These are phyloP conservation scores for Beauveria bassiana DNA, from an alignment of 2,329 filamentous ascomycete species.

Conservation along the genomic window DNA sequence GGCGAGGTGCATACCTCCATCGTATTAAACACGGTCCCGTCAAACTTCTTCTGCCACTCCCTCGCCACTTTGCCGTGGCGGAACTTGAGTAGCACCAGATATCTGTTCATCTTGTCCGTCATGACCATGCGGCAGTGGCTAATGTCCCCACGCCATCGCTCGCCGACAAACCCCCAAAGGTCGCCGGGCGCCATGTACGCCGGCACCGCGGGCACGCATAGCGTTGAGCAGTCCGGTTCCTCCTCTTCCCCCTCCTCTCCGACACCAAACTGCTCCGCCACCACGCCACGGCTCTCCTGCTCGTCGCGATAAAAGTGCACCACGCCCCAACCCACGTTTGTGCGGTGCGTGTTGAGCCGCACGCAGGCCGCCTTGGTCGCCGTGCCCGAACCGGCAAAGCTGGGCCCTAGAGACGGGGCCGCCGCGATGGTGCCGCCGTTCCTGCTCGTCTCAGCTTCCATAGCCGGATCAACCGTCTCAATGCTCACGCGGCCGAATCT, in stretches of 20 bases:
- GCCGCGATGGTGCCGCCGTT: conserved; percentile 33
- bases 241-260: conserved; percentile 17
- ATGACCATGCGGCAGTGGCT: conserved; percentile 93
- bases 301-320: conserved; percentile 89
- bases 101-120: conserved; percentile 80
- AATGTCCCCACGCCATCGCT: conserved; percentile 76
- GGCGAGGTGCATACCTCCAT: conserved; percentile 59
- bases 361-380: conserved; percentile 78
- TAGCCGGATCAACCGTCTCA: conserved; percentile 68
- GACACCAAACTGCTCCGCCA: conserved; percentile 14
- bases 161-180: conserved; percentile 84
- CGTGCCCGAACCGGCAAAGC: conserved; percentile 52
- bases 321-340: conserved; percentile 82
- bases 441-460: conserved; percentile 23
- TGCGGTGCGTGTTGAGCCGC: conserved; percentile 61
- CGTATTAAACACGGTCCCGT: conserved; percentile 86
- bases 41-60: conserved; percentile 78
- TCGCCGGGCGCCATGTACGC: conserved; percentile 89
- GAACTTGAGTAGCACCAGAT: conserved; percentile 95
- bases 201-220: conserved; percentile 91
- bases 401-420: conserved; percentile 47
- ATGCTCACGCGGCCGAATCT: conserved; percentile 72
- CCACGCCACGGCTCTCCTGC: conserved; percentile 59
- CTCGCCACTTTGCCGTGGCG: conserved; percentile 64
- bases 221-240: conserved; percentile 64